These are phyloP conservation scores for Talaromyces islandicus DNA, from an alignment of 2,329 filamentous ascomycete species.

Conservation along the genomic window DNA sequence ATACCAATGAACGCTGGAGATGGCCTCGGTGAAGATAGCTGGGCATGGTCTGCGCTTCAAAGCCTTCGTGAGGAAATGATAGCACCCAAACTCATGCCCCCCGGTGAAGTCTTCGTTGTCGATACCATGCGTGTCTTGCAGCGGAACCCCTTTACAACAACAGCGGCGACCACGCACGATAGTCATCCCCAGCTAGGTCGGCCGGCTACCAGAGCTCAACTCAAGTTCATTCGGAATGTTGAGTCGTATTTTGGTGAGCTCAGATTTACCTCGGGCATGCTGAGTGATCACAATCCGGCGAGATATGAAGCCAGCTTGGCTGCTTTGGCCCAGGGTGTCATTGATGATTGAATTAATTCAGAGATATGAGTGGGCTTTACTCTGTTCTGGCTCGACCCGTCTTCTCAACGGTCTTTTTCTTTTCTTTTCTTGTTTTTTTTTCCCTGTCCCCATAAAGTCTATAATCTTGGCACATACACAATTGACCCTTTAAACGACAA, in stretches of 20 bases:
- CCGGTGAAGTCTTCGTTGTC: conserved; percentile 69
- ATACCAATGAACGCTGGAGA: conserved; percentile 40
- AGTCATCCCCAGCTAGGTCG: conserved; percentile 48
- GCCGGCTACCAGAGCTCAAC: conserved; percentile 62
- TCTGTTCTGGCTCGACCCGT: not conserved
- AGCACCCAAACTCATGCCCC: conserved; percentile 64
- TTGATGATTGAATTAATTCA: conserved; percentile 27
- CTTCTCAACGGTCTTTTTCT: not conserved
- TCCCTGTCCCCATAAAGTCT: not conserved
- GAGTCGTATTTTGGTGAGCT: conserved; percentile 65
- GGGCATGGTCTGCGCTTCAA: conserved; percentile 63
- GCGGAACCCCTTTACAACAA: conserved; percentile 55
- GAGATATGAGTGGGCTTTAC: not conserved
- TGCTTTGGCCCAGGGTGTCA: conserved; percentile 47
- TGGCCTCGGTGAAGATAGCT: conserved; percentile 57
- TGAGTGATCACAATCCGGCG: conserved; percentile 69
- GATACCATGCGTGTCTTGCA: conserved; percentile 63
- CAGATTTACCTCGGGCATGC: conserved; percentile 65
- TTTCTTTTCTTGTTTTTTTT: not conserved
- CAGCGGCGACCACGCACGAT: conserved; percentile 24
- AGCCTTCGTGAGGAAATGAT: conserved; percentile 62
- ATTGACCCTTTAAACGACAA: not conserved
- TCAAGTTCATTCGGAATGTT: conserved; percentile 67
- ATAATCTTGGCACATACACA: not conserved
- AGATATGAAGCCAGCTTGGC: conserved; percentile 66